These are phyloP conservation scores for Venturia oleaginea DNA, from an alignment of 2,329 filamentous ascomycete genomes.

Conservation along the genomic window DNA sequence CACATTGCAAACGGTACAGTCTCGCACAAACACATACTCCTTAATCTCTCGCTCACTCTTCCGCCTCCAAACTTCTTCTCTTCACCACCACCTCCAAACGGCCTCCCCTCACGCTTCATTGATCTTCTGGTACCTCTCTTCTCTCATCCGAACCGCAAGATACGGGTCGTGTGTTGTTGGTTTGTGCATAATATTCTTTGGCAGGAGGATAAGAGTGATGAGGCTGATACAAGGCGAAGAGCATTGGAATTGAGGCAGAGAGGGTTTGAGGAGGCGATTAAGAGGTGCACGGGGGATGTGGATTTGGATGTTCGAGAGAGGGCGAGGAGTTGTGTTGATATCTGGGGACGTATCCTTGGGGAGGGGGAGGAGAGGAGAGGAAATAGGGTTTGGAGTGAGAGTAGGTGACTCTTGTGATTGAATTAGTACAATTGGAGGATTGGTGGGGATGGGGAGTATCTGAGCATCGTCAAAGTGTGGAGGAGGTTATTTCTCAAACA, in stretches of 20 bases:
- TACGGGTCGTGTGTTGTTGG: slow-evolving; percentile 74
- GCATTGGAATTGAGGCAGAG: slow-evolving; percentile 60
- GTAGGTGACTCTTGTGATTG: not conserved
- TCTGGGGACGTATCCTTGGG: not conserved
- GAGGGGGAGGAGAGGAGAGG: slow-evolving; percentile 4
- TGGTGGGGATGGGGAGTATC: not conserved
- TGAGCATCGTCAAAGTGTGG: not conserved
- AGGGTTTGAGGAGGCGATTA: slow-evolving; percentile 51
- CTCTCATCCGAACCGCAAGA: slow-evolving; percentile 59
- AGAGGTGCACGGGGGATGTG: slow-evolving; percentile 41
- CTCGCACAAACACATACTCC: slow-evolving; percentile 59
- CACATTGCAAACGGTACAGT: slow-evolving; percentile 79
- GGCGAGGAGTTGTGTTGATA: slow-evolving; percentile 46
- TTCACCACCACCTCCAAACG: slow-evolving; percentile 26
- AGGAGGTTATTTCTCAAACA: not conserved
- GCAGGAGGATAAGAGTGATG: slow-evolving; percentile 64
- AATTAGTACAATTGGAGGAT: not conserved
- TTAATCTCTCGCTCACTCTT: slow-evolving; percentile 17
- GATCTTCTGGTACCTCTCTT: slow-evolving; percentile 65
- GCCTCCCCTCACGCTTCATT: slow-evolving; percentile 45
- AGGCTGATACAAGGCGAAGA: slow-evolving; percentile 54
- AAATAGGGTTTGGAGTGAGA: not conserved
- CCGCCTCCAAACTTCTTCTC: slow-evolving; percentile 62
- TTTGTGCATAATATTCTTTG: slow-evolving; percentile 79
- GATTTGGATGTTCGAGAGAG: slow-evolving; percentile 78